These are phyloP conservation scores for Globisporangium apiculatum DNA, from an alignment of 352 stramenopile species.

Conservation along the genomic window DNA sequence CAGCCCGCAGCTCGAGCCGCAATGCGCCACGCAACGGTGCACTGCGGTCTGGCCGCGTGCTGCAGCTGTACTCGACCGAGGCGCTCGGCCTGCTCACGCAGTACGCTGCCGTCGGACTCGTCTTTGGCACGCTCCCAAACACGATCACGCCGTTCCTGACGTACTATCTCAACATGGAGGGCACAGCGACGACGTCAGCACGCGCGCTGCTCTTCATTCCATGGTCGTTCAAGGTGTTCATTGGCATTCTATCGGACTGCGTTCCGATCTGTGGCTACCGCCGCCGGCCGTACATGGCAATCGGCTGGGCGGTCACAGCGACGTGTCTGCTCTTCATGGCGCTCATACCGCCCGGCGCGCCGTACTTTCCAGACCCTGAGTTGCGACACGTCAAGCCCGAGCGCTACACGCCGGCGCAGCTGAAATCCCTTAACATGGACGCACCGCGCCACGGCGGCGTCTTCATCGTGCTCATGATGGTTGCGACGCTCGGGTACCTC, in stretches of 20 bases:
- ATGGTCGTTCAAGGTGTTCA: conserved; percentile 56
- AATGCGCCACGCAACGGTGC: too few species aligned
- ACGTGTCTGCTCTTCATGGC: conserved; percentile 38
- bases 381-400: conserved; percentile 25
- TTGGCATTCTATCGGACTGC: conserved; percentile 44
- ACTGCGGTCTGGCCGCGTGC: too few species aligned
- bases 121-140: conserved; percentile 32
- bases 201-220: conserved; percentile 31
- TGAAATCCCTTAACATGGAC: too few species aligned
- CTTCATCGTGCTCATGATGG: conserved; percentile 39
- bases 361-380: conserved; percentile 30
- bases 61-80: too few species aligned
- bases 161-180: conserved; percentile 45
- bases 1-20: too few species aligned
- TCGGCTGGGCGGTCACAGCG: conserved; percentile 33
- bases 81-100: conserved; percentile 37
- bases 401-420: conserved; percentile 18
- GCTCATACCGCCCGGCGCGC: conserved; percentile 23
- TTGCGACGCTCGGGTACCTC: conserved; percentile 39
- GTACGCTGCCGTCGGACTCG: conserved; percentile 37
- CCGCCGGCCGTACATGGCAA: conserved; percentile 47
- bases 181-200: conserved; percentile 28
- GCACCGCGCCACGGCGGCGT: too few species aligned
- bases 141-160: conserved; percentile 39
- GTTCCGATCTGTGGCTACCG: conserved; percentile 43